Base-by-base conservation (phyloP, 2,329 filamentous ascomycete species). In the Teratosphaeria destructans region DNA sequence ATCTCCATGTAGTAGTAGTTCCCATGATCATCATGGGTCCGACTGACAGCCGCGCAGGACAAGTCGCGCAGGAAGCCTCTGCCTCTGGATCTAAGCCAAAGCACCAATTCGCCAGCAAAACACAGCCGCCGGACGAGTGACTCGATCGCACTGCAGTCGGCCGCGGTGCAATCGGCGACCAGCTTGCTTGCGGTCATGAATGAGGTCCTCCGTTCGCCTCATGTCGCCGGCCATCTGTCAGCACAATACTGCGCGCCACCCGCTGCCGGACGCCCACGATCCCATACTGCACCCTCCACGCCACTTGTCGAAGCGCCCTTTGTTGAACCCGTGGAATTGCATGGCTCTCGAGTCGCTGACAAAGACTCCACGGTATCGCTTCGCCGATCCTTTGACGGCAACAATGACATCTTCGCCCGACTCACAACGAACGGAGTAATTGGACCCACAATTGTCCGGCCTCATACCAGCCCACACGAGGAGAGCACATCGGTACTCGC, bases 151-250 rank as follows among this genome's bases (percentile, higher is more conserved):
- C 60, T 71, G 3, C 70, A 71, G 32, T 67, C 70, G 60, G 69
- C 69, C 3, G 68, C 69, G 29, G 67, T 71, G 11, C 65, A 67
- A 57, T 71, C 68, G 10, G 68, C 69, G 3, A 71, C 70, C 1
- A 69, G 64, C 55, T 65, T 78, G 49, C 70, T 77, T 61, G 69
- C 71, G 35, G 72, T 73, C 26, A 72, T 76, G 64, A 76, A 74
- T 67, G 76, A 76, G 58, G 73, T 76, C 66, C 68, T 77, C 29
- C 72, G 72, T 47, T 76, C 75, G 19, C 75, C 75, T 57, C 69
- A 67, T 35, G 62, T 73, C 53, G 71, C 68, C 60, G 66, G 68
- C 49, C 68, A 67, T 60, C 69, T 64, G 3, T 57, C 61, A 11
- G 66, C 62, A 61, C 69, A 62, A 64, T 66, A 70, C 29, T 64